phyloP scores from a whole-genome alignment of 1,284 basidiomycete genomes.

The Filobasidium uniguttulatum region DNA sequence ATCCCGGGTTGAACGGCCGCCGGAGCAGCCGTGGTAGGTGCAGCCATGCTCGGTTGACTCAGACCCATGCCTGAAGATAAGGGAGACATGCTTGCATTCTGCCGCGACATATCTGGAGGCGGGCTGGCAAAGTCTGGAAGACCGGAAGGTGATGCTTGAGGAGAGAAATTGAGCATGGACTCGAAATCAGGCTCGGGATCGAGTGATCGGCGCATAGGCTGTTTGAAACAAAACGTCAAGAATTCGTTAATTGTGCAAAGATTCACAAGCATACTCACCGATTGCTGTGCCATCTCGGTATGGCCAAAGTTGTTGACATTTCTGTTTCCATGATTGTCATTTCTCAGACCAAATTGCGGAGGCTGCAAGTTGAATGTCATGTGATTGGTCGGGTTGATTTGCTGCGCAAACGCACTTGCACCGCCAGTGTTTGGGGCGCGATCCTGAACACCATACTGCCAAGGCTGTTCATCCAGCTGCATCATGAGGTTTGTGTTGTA shows the following conservation, averaged over 20 bases:
- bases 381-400: constrained; percentile 4
- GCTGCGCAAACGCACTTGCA: constrained; percentile 10
- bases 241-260: constrained; percentile 3
- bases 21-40: constrained; percentile 11
- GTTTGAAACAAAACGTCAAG: not conserved
- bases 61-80: not conserved
- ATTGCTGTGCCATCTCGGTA: constrained; percentile 15
- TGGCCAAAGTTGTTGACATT: not conserved
- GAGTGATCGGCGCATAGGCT: constrained; percentile 2
- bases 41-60: constrained; percentile 3
- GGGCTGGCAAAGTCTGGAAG: constrained; percentile 13
- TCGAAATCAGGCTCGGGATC: constrained; percentile 14
- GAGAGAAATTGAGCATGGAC: constrained; percentile 14
- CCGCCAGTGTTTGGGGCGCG: constrained; percentile 14
- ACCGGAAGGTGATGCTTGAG: constrained; percentile 6
- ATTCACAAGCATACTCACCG: constrained; percentile 1
- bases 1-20: constrained; percentile 30
- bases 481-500: constrained; percentile 30
- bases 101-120: constrained; percentile 14
- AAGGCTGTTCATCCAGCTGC: constrained; percentile 11
- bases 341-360: constrained; percentile 4
- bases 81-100: not conserved
- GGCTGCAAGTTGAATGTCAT: constrained; percentile 15
- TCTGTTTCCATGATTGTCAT: constrained; percentile 1
- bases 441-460: not conserved